Conservation (phyloP, 2,329 filamentous ascomycete genomes). For the Colletotrichum liaoningense region DNA sequence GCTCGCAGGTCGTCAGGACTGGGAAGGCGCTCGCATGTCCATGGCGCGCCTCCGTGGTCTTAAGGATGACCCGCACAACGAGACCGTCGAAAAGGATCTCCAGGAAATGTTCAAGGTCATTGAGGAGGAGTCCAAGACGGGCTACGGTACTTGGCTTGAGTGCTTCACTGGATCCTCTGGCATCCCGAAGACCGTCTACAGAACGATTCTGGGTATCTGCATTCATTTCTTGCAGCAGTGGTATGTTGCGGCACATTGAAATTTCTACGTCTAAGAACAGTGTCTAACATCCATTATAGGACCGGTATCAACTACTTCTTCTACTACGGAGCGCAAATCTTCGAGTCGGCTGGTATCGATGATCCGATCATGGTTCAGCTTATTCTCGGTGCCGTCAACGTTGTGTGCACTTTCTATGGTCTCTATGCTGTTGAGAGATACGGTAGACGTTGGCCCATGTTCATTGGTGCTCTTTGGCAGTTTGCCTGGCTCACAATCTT, state of each 20-base stretch:
- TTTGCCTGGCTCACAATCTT: conserved; percentile 74
- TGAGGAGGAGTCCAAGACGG: conserved; percentile 56
- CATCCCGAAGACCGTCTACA: conserved; percentile 70
- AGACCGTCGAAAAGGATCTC: conserved; percentile 62
- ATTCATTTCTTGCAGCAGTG: conserved; percentile 78
- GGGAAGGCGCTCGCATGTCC: conserved; percentile 60
- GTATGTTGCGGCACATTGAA: neutral
- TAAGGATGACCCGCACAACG: conserved; percentile 56
- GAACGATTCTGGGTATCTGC: conserved; percentile 70
- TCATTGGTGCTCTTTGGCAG: conserved; percentile 76
- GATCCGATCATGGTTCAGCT: conserved; percentile 77
- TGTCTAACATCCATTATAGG: neutral
- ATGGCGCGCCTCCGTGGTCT: conserved; percentile 65
- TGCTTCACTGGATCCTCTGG: conserved; percentile 67
- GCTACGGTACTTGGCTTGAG: conserved; percentile 65
- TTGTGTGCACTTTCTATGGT: conserved; percentile 73
- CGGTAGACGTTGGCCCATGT: conserved; percentile 75
- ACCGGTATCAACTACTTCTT: conserved; percentile 70
- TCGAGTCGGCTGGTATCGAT: conserved; percentile 72
- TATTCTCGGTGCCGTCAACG: conserved; percentile 76
- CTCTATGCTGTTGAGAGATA: conserved; percentile 76
- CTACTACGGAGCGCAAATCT: conserved; percentile 76
- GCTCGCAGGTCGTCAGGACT: conserved; percentile 59
- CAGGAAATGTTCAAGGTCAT: conserved; percentile 63
- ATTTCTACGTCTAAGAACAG: neutral